Conservation (phyloP, 139 green algal genomes). For the Chlorella sorokiniana region DNA sequence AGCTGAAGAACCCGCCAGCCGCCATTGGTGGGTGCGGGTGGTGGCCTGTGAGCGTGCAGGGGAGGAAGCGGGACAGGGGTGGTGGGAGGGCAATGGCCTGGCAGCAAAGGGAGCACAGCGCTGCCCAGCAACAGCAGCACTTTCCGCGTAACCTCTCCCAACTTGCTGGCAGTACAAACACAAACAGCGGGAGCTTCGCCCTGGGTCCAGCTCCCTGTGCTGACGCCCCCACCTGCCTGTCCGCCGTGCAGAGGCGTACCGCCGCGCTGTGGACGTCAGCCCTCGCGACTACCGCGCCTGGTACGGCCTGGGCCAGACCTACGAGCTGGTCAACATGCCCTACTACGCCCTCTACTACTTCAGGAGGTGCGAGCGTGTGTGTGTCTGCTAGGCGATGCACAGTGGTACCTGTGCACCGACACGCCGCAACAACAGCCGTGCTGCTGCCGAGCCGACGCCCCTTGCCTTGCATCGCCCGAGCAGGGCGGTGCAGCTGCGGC, state of each 20-base stretch:
- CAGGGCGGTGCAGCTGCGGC: constrained; percentile 78
- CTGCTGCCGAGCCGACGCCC: not conserved
- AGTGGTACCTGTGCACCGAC: not conserved
- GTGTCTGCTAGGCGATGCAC: not conserved
- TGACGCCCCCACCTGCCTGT: not conserved
- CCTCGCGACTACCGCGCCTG: constrained; percentile 94
- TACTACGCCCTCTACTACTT: constrained; percentile 92
- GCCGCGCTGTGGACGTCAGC: constrained; percentile 84
- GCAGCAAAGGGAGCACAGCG: too few species aligned
- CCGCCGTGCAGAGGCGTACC: constrained; percentile 77
- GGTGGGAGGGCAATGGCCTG: too few species aligned
- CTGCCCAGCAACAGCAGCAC: too few species aligned
- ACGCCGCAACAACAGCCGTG: not conserved
- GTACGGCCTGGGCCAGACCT: constrained; percentile 98
- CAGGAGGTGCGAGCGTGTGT: constrained; percentile 14
- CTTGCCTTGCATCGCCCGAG: constrained; percentile 1
- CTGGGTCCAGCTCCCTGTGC: not conserved
- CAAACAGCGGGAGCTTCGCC: not conserved
- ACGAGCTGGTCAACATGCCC: constrained; percentile 95
- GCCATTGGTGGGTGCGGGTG: constrained; percentile 70
- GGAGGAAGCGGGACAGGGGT: too few species aligned
- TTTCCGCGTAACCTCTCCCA: too few species aligned
- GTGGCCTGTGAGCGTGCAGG: not conserved
- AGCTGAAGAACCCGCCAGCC: constrained; percentile 94
- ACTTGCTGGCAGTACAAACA: not conserved